Evolutionary conservation across 176 grass and related monocot genomes (phyloP), one percentile per base, ranked within the genome.

Genomic region (Aechmea fasciata): DNA sequence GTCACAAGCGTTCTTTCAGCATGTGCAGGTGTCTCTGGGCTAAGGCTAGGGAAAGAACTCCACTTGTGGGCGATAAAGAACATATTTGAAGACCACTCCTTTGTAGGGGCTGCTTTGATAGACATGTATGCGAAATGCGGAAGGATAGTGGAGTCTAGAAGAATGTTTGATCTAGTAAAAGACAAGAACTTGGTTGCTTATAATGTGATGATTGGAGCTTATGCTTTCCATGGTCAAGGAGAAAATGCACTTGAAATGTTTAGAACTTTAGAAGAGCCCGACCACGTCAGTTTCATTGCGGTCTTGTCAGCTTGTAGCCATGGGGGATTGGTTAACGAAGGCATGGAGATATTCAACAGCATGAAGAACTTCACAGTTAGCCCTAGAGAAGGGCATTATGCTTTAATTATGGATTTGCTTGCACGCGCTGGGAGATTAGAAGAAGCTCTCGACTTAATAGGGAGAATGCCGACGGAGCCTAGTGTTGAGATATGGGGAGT

Each of bases 111-210:
- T 69, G 65, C 65, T 26, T 13, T 77, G 10, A 12, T 77, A 51
- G 75, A 77, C 52, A 77, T 77, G 75, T 77, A 77, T 50, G 52
- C 66, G 1, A 77, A 77, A 50, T 77, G 75, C 13, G 75, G 52
- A 68, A 77, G 66, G 65, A 23, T 77, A 8, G 25, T 23, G 1
- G 65, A 77, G 3, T 47, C 75, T 2, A 68, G 75, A 69, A 77
- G 13, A 57, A 11, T 69, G 22, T 77, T 77, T 57, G 65, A 77
- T 53, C 28, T 63, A 15, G 69, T 77, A 26, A 33, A 57, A 25
- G 75, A 77, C 20, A 77, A 77, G 65, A 69, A 50, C 66, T 69
- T 77, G 52, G 75, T 77, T 52, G 62, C 75, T 18, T 77, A 69
- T 22, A 77, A 77, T 61, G 75, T 48, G 41, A 77, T 77, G 75